Conservation (phyloP, 306 rosid species). For the Arachis hypogaea region DNA sequence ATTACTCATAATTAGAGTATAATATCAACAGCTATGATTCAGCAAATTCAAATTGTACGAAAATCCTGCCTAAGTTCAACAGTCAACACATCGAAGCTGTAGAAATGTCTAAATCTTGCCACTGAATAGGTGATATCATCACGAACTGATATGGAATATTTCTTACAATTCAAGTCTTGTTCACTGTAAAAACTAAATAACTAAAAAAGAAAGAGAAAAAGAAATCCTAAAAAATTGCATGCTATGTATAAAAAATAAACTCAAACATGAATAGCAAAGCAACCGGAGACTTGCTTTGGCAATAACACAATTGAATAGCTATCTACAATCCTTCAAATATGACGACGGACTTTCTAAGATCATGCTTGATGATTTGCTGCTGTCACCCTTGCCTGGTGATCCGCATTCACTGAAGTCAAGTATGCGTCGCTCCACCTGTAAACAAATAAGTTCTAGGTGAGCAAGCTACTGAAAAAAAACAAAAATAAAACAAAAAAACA, state of each 20-base stretch:
- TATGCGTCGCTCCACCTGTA: conserved; percentile 77
- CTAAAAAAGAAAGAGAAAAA: background rate
- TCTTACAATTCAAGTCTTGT: conserved; percentile 23
- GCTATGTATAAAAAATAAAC: conserved; percentile 34
- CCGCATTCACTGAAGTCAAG: conserved; percentile 97
- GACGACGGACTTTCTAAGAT: conserved; percentile 74
- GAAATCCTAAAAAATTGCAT: background rate
- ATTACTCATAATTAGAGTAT: too few relatives aligned
- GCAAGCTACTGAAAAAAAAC: too few relatives aligned
- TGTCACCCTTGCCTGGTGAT: conserved; percentile 70
- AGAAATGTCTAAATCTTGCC: too few relatives aligned
- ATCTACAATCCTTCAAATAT: conserved; percentile 81
- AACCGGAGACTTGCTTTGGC: conserved; percentile 23
- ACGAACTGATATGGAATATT: conserved; percentile 16
- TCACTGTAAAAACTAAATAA: conserved; percentile 15
- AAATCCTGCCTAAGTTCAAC: background rate
- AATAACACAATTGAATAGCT: conserved; percentile 26
- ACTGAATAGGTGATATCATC: conserved; percentile 15
- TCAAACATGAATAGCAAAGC: conserved; percentile 12
- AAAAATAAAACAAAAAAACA: too few relatives aligned
- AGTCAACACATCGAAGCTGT: too few relatives aligned
- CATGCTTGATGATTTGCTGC: conserved; percentile 53
- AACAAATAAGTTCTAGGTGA: background rate
- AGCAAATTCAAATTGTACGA: conserved; percentile 4
- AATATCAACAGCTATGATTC: background rate